Conservation (phyloP, 2,329 filamentous ascomycete species). For the Aspergillus sp. region DNA sequence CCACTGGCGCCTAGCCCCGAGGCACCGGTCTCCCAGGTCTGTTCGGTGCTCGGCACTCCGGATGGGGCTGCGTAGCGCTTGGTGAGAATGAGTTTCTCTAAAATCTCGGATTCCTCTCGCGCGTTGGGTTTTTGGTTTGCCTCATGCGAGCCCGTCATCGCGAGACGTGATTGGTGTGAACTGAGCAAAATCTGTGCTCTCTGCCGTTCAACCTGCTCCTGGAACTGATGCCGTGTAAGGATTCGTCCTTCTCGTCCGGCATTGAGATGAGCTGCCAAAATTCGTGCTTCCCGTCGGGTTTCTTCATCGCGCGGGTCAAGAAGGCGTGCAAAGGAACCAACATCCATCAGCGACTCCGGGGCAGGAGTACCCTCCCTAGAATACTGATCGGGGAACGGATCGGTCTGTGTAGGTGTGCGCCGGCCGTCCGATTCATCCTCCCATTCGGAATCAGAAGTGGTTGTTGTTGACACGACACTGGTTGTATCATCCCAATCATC, state of each 20-base stretch:
- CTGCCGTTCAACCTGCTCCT: constrained; percentile 65
- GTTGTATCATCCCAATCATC: constrained; percentile 69
- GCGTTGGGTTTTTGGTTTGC: constrained; percentile 37
- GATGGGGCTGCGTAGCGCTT: constrained; percentile 42
- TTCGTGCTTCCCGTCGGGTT: constrained; percentile 75
- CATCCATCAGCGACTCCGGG: constrained; percentile 63
- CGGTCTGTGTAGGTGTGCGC: constrained; percentile 71
- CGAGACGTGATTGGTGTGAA: constrained; percentile 36
- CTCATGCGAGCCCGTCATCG: constrained; percentile 7
- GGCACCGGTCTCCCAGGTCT: constrained; percentile 68
- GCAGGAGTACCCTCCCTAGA: constrained; percentile 52
- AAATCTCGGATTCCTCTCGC: constrained; percentile 58
- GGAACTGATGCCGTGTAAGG: constrained; percentile 79
- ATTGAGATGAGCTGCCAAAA: constrained; percentile 76
- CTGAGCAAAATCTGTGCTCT: constrained; percentile 67
- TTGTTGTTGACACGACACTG: constrained; percentile 71
- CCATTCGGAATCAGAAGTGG: constrained; percentile 52
- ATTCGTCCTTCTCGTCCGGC: constrained; percentile 58
- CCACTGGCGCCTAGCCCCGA: constrained; percentile 71
- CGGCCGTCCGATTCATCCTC: constrained; percentile 49
- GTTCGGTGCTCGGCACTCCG: constrained; percentile 13
- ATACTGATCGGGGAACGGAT: constrained; percentile 55
- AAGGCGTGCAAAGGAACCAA: constrained; percentile 71
- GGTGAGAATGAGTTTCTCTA: constrained; percentile 61
- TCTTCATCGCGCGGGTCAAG: constrained; percentile 77